Evolutionary conservation across 208 protist species (phyloP).

Genomic region (Leishmania gerbilli): DNA sequence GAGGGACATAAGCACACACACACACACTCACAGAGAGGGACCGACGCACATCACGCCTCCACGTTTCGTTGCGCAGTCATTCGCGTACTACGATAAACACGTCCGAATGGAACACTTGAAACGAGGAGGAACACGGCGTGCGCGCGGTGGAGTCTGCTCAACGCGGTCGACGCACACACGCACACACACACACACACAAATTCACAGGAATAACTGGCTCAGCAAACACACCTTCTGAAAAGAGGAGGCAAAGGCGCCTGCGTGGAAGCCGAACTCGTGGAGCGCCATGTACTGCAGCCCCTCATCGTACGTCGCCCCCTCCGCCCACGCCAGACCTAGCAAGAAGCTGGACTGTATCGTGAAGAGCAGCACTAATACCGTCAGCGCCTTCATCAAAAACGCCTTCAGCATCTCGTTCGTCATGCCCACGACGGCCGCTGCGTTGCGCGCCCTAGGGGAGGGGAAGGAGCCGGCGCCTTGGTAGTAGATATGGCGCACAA

Average conservation of each 20-base stretch:
- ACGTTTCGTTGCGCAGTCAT: background rate
- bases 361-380: constrained; percentile 50
- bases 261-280: constrained; percentile 3
- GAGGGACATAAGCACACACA: background rate
- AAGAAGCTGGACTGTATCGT: constrained; percentile 57
- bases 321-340: constrained; percentile 39
- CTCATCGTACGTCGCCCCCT: constrained; percentile 21
- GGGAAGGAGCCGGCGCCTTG: constrained; percentile 10
- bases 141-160: background rate
- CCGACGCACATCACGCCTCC: background rate
- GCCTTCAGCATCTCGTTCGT: constrained; percentile 45
- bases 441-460: constrained; percentile 13
- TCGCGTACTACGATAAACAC: background rate
- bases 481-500: constrained; percentile 53
- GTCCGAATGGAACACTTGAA: too few relatives aligned
- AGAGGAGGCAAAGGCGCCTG: background rate
- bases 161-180: background rate
- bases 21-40: background rate
- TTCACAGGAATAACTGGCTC: constrained; percentile 36
- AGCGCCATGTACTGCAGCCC: constrained; percentile 11
- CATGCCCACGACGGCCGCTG: constrained; percentile 27
- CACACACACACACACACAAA: background rate
- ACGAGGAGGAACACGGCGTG: background rate
- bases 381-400: constrained; percentile 48
- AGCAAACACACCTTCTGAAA: constrained; percentile 32